Base-by-base conservation (phyloP, 75 land plant species). In the Pseudotsuga menziesii region DNA sequence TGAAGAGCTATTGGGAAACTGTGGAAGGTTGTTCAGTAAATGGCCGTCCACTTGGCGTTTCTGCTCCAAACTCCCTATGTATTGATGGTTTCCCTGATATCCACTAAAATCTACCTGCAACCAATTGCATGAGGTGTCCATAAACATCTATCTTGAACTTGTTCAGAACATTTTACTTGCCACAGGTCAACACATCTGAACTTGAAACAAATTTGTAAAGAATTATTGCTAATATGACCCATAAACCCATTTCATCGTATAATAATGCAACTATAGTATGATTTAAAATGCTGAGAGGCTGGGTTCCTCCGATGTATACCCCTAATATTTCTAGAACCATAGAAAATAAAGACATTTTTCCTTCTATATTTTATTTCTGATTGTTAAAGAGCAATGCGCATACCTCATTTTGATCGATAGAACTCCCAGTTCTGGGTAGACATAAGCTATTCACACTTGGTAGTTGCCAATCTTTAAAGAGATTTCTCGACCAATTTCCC, bases 11-110 rank as follows among this genome's bases (percentile, higher is more conserved):
- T 48, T 48, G 54, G 54, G 54, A 48, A 48, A 36, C 48, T 41
- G 48, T 69, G 72, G 23, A 69, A 39, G 72, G 12, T n/a, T 69
- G 54, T 69, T 39, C n/a, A 35, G 72, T 69, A 69, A 66, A 66
- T 35, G 29, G 44, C 16, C 35, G 70, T 35, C 19, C 74, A 22
- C 25, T 22, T 48, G 56, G 8, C n/a, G 39, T 52, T 72, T 48
- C 55, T 48, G 74, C 29, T 52, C 29, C 25, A 48, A 25, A 20
- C 23, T 60, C 61, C 23, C 61, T 19, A 20, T 60, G 61, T 60
- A 19, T 1, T 60, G 23, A 19, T 20, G 20, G 22, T 20, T 60
- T 60, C 61, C 61, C 5, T 60, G 23, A 60, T 20, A 60, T 9
- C 54, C 54, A 60, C 5, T 19, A 19, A 60, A 2, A n/a, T 20